These are phyloP conservation scores for Fusarium nygamai DNA, from an alignment of 2,329 filamentous ascomycete genomes.

Conservation along the genomic window DNA sequence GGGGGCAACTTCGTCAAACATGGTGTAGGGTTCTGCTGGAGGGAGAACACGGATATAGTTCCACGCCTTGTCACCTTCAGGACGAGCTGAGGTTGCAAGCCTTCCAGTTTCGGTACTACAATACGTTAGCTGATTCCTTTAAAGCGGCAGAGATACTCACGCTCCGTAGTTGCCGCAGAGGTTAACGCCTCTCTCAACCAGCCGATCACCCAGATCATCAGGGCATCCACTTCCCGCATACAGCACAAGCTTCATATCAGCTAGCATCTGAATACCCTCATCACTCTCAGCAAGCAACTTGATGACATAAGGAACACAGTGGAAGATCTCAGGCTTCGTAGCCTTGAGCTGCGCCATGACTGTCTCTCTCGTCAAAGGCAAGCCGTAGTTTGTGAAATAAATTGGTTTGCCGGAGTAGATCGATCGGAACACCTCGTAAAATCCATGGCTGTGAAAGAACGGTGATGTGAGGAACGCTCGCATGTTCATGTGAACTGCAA, in stretches of 20 bases:
- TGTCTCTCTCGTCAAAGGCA: conserved; percentile 64
- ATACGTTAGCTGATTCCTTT: background rate
- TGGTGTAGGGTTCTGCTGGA: conserved; percentile 35
- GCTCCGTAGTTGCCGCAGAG: conserved; percentile 67
- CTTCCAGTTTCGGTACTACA: conserved; percentile 42
- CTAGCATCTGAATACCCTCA: conserved; percentile 60
- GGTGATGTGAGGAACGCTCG: conserved; percentile 65
- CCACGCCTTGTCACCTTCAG: conserved; percentile 43
- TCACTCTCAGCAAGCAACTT: conserved; percentile 70
- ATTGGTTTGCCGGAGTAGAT: conserved; percentile 61
- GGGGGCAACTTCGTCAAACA: conserved; percentile 43
- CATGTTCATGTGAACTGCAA: conserved; percentile 51
- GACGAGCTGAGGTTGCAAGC: conserved; percentile 42
- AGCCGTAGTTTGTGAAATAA: conserved; percentile 62
- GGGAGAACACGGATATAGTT: conserved; percentile 48
- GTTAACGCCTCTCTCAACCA: conserved; percentile 64
- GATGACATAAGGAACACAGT: conserved; percentile 71
- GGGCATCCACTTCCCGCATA: conserved; percentile 68
- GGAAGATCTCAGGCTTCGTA: conserved; percentile 60
- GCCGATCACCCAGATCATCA: conserved; percentile 64
- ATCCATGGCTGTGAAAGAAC: conserved; percentile 68
- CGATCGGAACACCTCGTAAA: conserved; percentile 64
- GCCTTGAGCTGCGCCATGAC: conserved; percentile 55
- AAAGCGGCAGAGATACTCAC: conserved; percentile 45
- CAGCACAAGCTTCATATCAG: conserved; percentile 61